Evolutionary conservation across 2,329 filamentous ascomycete species (phyloP), one percentile per base, ranked within the genome.

Genomic region (Hymenoscyphus occultus): DNA sequence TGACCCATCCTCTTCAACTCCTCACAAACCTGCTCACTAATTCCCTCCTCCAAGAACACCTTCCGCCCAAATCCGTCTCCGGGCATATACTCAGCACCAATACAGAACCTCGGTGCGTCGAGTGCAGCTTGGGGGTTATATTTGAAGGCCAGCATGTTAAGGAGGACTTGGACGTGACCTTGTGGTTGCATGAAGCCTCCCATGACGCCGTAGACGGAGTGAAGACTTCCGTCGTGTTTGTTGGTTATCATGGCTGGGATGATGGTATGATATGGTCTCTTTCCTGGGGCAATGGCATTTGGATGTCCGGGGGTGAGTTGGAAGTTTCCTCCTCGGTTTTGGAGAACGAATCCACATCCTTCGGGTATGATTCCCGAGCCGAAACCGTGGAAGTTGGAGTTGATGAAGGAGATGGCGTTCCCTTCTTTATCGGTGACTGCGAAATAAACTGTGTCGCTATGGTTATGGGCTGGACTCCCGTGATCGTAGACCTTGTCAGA

Each of bases 161-260:
- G 82, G 10, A 99, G 79, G 0, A 97, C 93, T 77, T 98, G 95
- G 0, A 98, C 89, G 67, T 98, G 95, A 28, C 94, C 95, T 78
- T 98, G 95, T 0, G 95, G 95, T 79, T 99, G 95, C 91, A 98
- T 98, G 78, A 96, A 98, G 2, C 93, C 94, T 61, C 95, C 95
- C 95, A 98, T 98, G 66, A 98, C 94, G 62, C 95, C 95, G 73
- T 94, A 97, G 0, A 96, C 90, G 3, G 87, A 90, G 76, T 97
- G 91, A 64, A 98, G 79, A 59, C 85, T 88, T 32, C 86, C 86
- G 71, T 96, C 92, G 4, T 80, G 79, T 19, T 86, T 76, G 71
- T 95, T 92, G 0, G 95, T 98, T 19, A 94, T 87, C 77, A 98
- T 84, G 0, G 91, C 94, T 0, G 95, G 94, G 72, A 99, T 99